Conservation (phyloP, 1,284 basidiomycete genomes). For the Spongiforma sp. region DNA sequence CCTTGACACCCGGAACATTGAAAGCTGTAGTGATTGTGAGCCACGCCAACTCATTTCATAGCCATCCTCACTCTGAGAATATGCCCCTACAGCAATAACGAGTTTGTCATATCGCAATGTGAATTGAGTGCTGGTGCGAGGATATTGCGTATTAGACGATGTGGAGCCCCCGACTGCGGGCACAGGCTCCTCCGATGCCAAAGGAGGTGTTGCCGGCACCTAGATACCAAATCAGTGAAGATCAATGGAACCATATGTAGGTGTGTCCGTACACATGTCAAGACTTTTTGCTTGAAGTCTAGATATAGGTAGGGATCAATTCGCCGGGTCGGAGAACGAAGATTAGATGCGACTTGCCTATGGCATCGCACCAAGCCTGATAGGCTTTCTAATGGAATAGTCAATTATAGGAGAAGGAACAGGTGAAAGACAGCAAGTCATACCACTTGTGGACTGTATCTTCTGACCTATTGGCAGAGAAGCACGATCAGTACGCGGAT, state of each 20-base stretch:
- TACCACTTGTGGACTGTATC: slow-evolving; percentile 62
- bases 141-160: slow-evolving; percentile 15
- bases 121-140: slow-evolving; percentile 39
- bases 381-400: slow-evolving; percentile 53
- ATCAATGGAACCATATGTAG: background rate
- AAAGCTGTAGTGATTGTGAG: slow-evolving; percentile 51
- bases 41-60: background rate
- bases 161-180: slow-evolving; percentile 15
- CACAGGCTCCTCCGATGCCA: slow-evolving; percentile 35
- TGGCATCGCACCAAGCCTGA: slow-evolving; percentile 76
- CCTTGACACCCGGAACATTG: slow-evolving; percentile 70
- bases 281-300: slow-evolving; percentile 68
- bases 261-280: slow-evolving; percentile 57
- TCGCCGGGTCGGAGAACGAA: background rate
- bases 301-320: slow-evolving; percentile 33
- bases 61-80: slow-evolving; percentile 70
- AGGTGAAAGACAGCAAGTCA: slow-evolving; percentile 24
- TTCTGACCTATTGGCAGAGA: slow-evolving; percentile 49
- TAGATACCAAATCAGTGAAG: slow-evolving; percentile 25
- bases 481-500: slow-evolving; percentile 1
- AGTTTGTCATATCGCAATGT: slow-evolving; percentile 79
- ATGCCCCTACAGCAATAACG: slow-evolving; percentile 84
- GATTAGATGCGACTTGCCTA: slow-evolving; percentile 45
- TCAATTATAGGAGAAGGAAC: background rate
- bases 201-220: slow-evolving; percentile 62